phyloP scores from a whole-genome alignment of 148 eudicot species.

The Cornus kousa region DNA sequence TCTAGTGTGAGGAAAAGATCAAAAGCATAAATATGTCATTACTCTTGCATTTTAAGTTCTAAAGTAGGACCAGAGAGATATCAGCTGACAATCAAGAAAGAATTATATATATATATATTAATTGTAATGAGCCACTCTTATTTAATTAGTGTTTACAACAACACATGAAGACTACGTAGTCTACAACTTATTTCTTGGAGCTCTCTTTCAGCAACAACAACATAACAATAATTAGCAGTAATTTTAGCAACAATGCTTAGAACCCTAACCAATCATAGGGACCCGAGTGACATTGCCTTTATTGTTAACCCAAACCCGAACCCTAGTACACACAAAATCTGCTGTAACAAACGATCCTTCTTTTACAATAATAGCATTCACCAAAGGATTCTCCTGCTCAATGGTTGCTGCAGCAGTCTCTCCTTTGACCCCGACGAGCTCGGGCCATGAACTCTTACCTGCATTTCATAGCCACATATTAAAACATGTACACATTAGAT shows the following conservation, averaged over 20 bases:
- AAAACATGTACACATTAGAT: neutral
- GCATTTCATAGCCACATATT: neutral
- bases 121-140: conserved; percentile 1
- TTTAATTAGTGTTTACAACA: neutral
- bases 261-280: neutral
- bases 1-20: no score
- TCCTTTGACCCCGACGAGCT: neutral
- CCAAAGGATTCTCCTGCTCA: neutral
- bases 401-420: neutral
- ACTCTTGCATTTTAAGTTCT: no score
- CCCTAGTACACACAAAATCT: neutral
- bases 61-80: no score
- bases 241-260: no score
- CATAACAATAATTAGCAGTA: neutral
- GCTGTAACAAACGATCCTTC: neutral
- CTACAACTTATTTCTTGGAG: neutral
- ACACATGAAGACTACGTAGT: neutral
- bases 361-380: neutral
- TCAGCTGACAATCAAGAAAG: no score
- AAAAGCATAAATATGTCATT: no score
- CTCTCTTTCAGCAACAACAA: neutral
- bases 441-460: neutral
- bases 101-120: neutral
- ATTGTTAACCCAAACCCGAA: neutral
- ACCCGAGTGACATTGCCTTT: neutral